Evolutionary conservation across 2,329 filamentous ascomycete species (phyloP).

Genomic region (Diaporthe batatas): DNA sequence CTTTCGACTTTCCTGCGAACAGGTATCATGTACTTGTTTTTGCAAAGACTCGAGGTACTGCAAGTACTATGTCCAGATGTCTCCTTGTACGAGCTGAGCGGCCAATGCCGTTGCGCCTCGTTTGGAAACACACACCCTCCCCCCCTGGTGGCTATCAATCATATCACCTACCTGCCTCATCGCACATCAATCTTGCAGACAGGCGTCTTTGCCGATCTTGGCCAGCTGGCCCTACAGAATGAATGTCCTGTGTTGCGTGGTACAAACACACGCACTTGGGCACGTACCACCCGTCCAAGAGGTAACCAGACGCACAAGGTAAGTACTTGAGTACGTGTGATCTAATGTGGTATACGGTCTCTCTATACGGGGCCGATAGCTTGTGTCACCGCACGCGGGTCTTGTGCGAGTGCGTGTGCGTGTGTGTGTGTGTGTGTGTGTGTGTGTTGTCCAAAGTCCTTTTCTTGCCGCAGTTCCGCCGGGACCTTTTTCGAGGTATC

Average conservation of each 20-base stretch:
- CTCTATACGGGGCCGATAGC: too few species aligned
- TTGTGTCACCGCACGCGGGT: too few species aligned
- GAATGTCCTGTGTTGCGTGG: conserved; percentile 4
- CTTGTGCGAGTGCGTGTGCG: background rate
- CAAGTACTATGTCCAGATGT: background rate
- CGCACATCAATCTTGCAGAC: conserved; percentile 33
- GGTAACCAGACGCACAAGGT: background rate
- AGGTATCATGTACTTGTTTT: conserved; percentile 16
- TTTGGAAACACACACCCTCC: background rate
- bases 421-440: background rate
- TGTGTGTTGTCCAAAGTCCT: background rate
- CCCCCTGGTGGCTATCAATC: background rate
- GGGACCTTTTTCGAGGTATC: background rate
- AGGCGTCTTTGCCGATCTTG: conserved; percentile 31
- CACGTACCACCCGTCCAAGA: background rate
- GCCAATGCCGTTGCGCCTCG: background rate
- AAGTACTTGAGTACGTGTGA: too few species aligned
- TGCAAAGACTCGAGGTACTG: background rate
- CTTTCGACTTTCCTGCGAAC: background rate
- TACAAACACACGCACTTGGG: conserved; percentile 1
- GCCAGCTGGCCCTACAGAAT: conserved; percentile 7
- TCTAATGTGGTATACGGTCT: too few species aligned
- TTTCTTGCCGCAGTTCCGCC: background rate
- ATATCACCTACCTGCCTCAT: conserved; percentile 21
- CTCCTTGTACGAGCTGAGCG: background rate